These are phyloP conservation scores for Mycosarcoma maydis DNA, from an alignment of 1,284 basidiomycete species.

Conservation along the genomic window DNA sequence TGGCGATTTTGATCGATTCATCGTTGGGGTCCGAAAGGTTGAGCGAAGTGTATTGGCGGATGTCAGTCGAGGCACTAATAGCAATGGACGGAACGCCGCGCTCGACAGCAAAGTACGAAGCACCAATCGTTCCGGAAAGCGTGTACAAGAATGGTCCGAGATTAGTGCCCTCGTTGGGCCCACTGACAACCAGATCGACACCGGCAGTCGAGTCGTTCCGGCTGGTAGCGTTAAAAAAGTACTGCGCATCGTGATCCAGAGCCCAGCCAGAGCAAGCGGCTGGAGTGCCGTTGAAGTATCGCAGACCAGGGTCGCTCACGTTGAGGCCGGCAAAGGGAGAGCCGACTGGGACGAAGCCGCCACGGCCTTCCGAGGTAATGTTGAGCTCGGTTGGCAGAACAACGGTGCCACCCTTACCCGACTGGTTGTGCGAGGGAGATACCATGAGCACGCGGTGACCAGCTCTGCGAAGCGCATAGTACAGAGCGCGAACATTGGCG, in stretches of 20 bases:
- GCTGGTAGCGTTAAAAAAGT: slow-evolving; percentile 39
- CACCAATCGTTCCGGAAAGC: slow-evolving; percentile 59
- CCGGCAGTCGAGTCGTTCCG: slow-evolving; percentile 15
- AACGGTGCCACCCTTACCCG: slow-evolving; percentile 59
- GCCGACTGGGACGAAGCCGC: slow-evolving; percentile 38
- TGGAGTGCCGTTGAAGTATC: slow-evolving; percentile 57
- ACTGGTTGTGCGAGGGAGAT: slow-evolving; percentile 52
- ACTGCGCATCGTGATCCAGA: slow-evolving; percentile 43
- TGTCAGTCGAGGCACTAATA: slow-evolving; percentile 49
- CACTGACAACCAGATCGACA: slow-evolving; percentile 42
- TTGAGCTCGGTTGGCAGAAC: slow-evolving; percentile 51
- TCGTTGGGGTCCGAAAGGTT: slow-evolving; percentile 46
- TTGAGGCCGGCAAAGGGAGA: slow-evolving; percentile 43
- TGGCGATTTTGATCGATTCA: slow-evolving; percentile 48
- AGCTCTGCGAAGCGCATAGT: slow-evolving; percentile 55
- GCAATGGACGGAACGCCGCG: slow-evolving; percentile 55
- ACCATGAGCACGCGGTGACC: slow-evolving; percentile 58
- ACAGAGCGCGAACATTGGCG: slow-evolving; percentile 52
- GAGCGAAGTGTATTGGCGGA: slow-evolving; percentile 42
- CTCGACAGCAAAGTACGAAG: slow-evolving; percentile 49
- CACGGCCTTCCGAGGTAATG: slow-evolving; percentile 46
- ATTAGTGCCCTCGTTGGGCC: slow-evolving; percentile 52
- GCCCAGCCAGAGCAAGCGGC: slow-evolving; percentile 46
- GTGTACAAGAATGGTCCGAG: slow-evolving; percentile 56
- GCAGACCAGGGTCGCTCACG: slow-evolving; percentile 34